Evolutionary conservation across 2,329 filamentous ascomycete species (phyloP), one percentile per base, ranked within the genome.

Genomic region (Epicoccum sorghinum): DNA sequence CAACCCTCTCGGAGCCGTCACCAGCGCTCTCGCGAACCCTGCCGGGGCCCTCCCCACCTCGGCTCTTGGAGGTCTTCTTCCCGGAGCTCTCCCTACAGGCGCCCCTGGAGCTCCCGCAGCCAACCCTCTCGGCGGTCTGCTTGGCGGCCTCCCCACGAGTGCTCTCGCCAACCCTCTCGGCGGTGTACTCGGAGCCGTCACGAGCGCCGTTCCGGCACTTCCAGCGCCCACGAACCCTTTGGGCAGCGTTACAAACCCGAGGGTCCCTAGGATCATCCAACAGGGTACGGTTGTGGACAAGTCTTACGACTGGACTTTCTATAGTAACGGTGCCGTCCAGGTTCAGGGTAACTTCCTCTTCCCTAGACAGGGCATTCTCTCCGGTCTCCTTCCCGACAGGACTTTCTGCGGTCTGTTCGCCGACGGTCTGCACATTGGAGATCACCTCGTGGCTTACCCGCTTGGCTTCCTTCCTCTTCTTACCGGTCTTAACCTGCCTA

Each of bases 391-490:
- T 4, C 40, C 40, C 5, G 55, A 60, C 39, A 55, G 38, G 37
- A 60, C 52, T 5, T 55, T 60, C 29, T 46, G 42, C 13, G 60
- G 60, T 36, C 39, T 60, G 49, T 62, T 58, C 35, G 23, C 38
- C 18, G 60, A 62, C 33, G 60, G 60, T n/a, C 33, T 62, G 44
- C 60, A 60, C 14, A 62, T 62, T 42, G 60, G 60, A 13, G 43
- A 40, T 22, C 47, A 62, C 46, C 9, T 58, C n/a, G 47, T 62
- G 47, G 55, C 60, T 35, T 62, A 55, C 44, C 60, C 60, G 18
- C 1, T 33, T 7, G 37, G 25, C 8, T 62, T 50, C 45, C 13
- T 58, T 14, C 37, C 41, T 2, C 44, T 54, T 29, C 50, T 55
- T 18, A 23, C 29, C 8, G 52, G 52, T 12, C 35, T 49, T 30